phyloP scores from a whole-genome alignment of 2,329 filamentous ascomycete genomes.

The Arthrobotrys musiformis region DNA sequence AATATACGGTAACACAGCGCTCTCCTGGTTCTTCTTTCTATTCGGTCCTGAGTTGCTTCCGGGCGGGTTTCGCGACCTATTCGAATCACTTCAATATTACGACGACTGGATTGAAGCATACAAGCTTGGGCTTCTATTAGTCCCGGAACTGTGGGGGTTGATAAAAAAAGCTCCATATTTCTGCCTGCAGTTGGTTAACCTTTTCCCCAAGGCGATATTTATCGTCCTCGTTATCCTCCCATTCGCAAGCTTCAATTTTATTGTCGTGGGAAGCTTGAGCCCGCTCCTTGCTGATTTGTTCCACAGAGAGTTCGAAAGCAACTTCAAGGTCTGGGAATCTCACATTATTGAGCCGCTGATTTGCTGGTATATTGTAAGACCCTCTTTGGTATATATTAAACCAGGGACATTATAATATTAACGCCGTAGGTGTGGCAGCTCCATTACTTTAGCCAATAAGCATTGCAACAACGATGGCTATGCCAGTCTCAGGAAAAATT shows the following conservation, averaged over 20 bases:
- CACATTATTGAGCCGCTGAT: conserved; percentile 36
- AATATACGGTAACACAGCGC: background rate
- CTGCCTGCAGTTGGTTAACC: conserved; percentile 11
- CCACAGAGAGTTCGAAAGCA: conserved; percentile 30
- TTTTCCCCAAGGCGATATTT: conserved; percentile 24
- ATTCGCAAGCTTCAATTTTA: conserved; percentile 31
- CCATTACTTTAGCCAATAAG: background rate
- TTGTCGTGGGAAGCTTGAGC: conserved; percentile 14
- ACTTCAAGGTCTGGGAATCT: conserved; percentile 32
- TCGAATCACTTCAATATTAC: conserved; percentile 44
- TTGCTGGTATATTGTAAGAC: conserved; percentile 39
- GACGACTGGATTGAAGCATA: conserved; percentile 48
- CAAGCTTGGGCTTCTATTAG: background rate
- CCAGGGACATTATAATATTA: background rate
- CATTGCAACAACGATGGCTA: conserved; percentile 1
- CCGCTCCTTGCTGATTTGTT: conserved; percentile 27
- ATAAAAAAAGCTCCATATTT: background rate
- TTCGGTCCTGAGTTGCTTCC: conserved; percentile 13
- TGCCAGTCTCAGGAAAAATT: background rate
- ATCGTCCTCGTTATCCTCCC: conserved; percentile 10
- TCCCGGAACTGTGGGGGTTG: conserved; percentile 28
- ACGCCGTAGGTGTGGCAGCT: background rate
- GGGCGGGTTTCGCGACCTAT: conserved; percentile 16
- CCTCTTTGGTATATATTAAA: background rate
- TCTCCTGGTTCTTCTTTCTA: conserved; percentile 34